Evolutionary conservation across 106 monocot genomes (phyloP), one percentile per base, ranked within the genome.

Genomic region (Acorus calamus): DNA sequence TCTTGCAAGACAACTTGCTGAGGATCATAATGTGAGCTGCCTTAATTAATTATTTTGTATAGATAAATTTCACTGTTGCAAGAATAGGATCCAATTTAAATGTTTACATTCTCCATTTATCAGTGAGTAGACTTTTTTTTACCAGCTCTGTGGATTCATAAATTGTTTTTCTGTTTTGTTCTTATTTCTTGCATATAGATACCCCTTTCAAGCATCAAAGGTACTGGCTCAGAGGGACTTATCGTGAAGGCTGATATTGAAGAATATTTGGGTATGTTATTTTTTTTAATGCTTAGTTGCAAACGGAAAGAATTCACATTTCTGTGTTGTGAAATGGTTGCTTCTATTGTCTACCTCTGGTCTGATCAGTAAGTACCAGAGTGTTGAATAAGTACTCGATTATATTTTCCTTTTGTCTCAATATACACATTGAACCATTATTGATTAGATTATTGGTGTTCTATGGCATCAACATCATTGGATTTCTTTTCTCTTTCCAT

Each of bases 231-330:
- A 60, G 96, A 85, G 57, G 91, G 91, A 2, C 82, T 84, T 3
- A 88, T 98, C 63, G 56, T 98, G 60, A 98, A 98, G 78, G 91
- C 91, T 77, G 96, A 91, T 79, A 61, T 91, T 77, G 88, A 91
- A 73, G 96, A 92, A 66, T 98, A 98, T 52, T 76, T 92, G 57
- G 85, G 96, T 86, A 86, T 60, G 46, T 14, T 48, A 64, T 64
- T 51, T 43, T 44, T 62, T 2, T 10, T 11, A 60, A 12, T 14
- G 9, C 62, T 62, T 9, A 9, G 52, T 13, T 64, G 49, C 28
- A 28, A 14, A 8, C 4, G 5, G 11, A 69, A 8, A 48, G 55
- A 9, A 66, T 11, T 14, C 3, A 47, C 2, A n/a, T 9, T 11
- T 12, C 4, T 47, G 53, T 46, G 52, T 63, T 8, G 28, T 28